A percentile compares a stretch with the other conserved stretches of the same genome.
phyloP scores from a whole-genome alignment of 768 basidiomycete genomes.

The Hydnomerulius pinastri region DNA sequence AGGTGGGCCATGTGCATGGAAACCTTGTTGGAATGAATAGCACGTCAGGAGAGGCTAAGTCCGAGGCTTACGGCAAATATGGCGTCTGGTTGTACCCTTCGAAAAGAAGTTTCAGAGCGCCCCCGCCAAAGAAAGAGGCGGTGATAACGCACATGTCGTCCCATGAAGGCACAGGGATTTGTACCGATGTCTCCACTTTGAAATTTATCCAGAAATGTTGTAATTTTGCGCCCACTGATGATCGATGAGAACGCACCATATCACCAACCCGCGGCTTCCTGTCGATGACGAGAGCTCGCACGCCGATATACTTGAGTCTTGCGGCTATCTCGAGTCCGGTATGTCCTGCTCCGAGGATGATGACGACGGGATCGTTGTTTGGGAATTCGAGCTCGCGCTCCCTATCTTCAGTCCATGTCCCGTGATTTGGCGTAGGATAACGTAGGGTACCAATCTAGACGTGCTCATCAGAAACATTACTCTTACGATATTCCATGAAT shows the following conservation, averaged over 20 bases:
- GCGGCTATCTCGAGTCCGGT: constrained; percentile 60
- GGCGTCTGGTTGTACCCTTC: constrained; percentile 52
- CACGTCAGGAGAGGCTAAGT: constrained; percentile 3
- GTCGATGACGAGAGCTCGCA: constrained; percentile 55
- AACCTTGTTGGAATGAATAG: constrained; percentile 36
- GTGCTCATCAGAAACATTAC: background rate
- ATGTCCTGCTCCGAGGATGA: constrained; percentile 63
- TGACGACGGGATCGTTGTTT: constrained; percentile 49
- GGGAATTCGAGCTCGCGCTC: constrained; percentile 43
- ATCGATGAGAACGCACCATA: constrained; percentile 11
- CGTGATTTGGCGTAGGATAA: constrained; percentile 34
- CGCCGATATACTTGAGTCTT: constrained; percentile 52
- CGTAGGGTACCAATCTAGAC: background rate
- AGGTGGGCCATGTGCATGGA: constrained; percentile 50
- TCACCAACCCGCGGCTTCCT: constrained; percentile 47
- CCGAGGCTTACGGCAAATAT: constrained; percentile 41
- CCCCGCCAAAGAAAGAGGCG: background rate
- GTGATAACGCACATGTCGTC: constrained; percentile 38
- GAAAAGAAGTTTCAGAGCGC: background rate
- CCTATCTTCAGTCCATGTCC: constrained; percentile 48
- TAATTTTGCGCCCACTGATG: background rate
- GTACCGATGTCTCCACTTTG: constrained; percentile 41
- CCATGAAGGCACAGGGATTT: constrained; percentile 47
- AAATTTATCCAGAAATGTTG: background rate
- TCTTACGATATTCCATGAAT: background rate